A percentile compares a stretch with the other conserved stretches of the same genome.
Evolutionary conservation across 208 protist species (phyloP).

Genomic region (Endotrypanum monterogeii): DNA sequence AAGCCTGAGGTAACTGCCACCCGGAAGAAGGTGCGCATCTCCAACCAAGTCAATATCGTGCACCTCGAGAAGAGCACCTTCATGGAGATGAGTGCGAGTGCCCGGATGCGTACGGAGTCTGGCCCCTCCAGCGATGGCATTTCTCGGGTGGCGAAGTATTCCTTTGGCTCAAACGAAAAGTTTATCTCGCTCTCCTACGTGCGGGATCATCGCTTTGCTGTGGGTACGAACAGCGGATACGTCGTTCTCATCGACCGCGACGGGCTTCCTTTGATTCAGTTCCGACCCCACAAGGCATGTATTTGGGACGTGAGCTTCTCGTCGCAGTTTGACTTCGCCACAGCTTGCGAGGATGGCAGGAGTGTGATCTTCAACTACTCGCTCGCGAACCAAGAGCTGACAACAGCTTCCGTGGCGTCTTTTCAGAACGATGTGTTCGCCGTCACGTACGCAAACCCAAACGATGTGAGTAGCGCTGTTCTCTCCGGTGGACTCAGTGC

Average conservation of each 20-base stretch:
- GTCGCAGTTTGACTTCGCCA: constrained; percentile 85
- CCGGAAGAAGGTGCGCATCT: constrained; percentile 82
- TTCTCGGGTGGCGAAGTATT: constrained; percentile 80
- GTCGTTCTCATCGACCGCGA: constrained; percentile 85
- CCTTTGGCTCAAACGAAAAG: constrained; percentile 84
- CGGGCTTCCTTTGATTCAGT: constrained; percentile 87
- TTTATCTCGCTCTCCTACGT: constrained; percentile 90
- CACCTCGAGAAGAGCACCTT: constrained; percentile 87
- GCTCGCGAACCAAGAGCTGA: constrained; percentile 72
- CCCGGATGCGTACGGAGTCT: constrained; percentile 46
- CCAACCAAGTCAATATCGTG: constrained; percentile 87
- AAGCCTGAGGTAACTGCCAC: constrained; percentile 53
- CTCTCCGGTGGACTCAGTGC: constrained; percentile 85
- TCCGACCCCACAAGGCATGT: constrained; percentile 88
- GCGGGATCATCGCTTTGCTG: constrained; percentile 79
- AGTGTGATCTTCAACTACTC: constrained; percentile 91
- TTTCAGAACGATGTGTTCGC: constrained; percentile 91
- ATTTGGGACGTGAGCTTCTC: constrained; percentile 89
- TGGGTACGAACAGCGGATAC: constrained; percentile 88
- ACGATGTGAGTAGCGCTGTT: constrained; percentile 76
- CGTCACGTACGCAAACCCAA: constrained; percentile 76
- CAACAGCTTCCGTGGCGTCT: constrained; percentile 78
- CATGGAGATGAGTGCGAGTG: constrained; percentile 86
- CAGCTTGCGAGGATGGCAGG: constrained; percentile 85
- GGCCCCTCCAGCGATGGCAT: constrained; percentile 64